Percentiles rank a stretch among this genome's conserved stretches.
Conservation (phyloP, 2,329 filamentous ascomycete species). For the Juglanconis juglandina region DNA sequence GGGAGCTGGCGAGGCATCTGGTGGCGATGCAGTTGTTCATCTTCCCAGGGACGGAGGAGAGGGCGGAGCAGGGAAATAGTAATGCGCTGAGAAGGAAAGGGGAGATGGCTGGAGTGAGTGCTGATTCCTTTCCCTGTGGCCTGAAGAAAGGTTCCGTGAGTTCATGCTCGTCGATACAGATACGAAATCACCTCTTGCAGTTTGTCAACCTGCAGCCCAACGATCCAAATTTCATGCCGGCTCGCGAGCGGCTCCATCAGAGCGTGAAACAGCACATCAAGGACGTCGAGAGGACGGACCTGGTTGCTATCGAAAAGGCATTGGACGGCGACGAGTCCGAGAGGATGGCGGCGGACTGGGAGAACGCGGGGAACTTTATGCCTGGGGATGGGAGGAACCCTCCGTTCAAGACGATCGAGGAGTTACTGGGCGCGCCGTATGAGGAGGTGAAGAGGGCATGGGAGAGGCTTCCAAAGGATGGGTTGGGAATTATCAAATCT, state of each 20-base stretch:
- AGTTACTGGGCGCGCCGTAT: neutral
- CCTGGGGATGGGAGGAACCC: neutral
- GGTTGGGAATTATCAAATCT: neutral
- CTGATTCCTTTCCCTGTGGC: neutral
- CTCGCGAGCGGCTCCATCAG: neutral
- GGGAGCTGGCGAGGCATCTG: constrained; percentile 14
- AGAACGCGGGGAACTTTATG: neutral
- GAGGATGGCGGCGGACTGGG: constrained; percentile 11
- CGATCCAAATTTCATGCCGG: neutral
- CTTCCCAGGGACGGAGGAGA: constrained; percentile 8
- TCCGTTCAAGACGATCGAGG: constrained; percentile 3
- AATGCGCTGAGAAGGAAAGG: neutral
- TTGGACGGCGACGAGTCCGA: constrained; percentile 10
- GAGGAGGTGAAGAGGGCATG: neutral
- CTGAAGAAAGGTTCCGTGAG: neutral
- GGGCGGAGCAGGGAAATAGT: constrained; percentile 4
- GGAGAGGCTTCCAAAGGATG: neutral
- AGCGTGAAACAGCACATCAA: constrained; percentile 5
- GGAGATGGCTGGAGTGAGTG: neutral
- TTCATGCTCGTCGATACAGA: neutral
- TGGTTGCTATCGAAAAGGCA: constrained; percentile 11
- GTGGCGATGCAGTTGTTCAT: constrained; percentile 13
- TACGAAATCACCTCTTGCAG: neutral
- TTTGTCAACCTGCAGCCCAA: neutral
- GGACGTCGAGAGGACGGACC: constrained; percentile 7